phyloP scores from a whole-genome alignment of 768 basidiomycete genomes.

The Flagelloscypha sp. region DNA sequence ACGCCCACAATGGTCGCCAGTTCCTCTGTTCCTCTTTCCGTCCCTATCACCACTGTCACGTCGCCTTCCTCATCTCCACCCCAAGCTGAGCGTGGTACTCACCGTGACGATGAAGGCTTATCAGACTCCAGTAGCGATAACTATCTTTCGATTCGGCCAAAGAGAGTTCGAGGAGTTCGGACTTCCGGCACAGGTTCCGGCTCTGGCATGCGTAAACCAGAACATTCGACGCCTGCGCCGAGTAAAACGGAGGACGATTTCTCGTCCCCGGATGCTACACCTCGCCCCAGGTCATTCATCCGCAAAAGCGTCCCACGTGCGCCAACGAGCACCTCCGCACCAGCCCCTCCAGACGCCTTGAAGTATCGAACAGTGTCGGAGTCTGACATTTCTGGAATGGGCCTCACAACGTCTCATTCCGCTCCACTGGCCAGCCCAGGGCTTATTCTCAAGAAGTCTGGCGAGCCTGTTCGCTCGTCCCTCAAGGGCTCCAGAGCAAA shows the following conservation, averaged over 20 bases:
- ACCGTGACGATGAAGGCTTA: neutral
- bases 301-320: neutral
- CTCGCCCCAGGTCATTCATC: neutral
- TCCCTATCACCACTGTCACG: constrained; percentile 15
- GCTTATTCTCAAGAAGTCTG: constrained; percentile 84
- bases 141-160: constrained; percentile 1
- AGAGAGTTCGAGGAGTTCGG: neutral
- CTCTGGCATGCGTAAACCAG: neutral
- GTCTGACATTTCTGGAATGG: constrained; percentile 20
- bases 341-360: constrained; percentile 17
- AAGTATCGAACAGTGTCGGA: constrained; percentile 22
- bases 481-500: constrained; percentile 65
- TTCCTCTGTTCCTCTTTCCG: constrained; percentile 14
- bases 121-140: neutral
- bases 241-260: neutral
- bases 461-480: constrained; percentile 87
- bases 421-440: constrained; percentile 26
- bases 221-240: neutral
- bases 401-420: constrained; percentile 17
- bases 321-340: constrained; percentile 29
- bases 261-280: neutral
- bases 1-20: constrained; percentile 14
- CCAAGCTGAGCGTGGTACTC: neutral
- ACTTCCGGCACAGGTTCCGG: too few relatives aligned
- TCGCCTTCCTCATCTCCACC: neutral